These are phyloP conservation scores for Stephania japonica DNA, from an alignment of 164 flowering plant genomes.

Conservation along the genomic window DNA sequence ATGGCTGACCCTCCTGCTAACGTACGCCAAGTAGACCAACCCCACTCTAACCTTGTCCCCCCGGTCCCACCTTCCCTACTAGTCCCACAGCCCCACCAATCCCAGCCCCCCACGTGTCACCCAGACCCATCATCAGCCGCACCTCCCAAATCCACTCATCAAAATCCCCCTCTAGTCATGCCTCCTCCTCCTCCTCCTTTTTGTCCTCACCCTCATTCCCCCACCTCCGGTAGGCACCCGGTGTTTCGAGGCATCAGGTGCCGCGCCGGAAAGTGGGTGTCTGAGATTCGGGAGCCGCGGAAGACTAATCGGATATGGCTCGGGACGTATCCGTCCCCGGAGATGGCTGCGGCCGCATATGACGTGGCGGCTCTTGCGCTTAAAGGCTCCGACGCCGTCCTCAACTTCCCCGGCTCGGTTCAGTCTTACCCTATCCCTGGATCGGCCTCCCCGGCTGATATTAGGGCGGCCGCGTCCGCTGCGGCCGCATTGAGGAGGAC, in stretches of 20 bases:
- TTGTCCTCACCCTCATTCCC: background rate
- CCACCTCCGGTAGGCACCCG: slow-evolving; percentile 32
- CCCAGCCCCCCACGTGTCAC: background rate
- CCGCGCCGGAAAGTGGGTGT: slow-evolving; percentile 83
- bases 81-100: background rate
- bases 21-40: slow-evolving; percentile 14
- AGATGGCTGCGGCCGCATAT: slow-evolving; percentile 89
- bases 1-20: slow-evolving; percentile 18
- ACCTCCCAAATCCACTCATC: too few species aligned
- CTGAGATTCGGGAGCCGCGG: slow-evolving; percentile 82
- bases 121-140: too few species aligned
- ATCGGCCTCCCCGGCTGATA: slow-evolving; percentile 43
- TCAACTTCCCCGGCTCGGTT: slow-evolving; percentile 54
- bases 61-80: slow-evolving; percentile 5
- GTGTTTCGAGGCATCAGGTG: slow-evolving; percentile 49
- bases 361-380: slow-evolving; percentile 77
- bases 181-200: background rate
- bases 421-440: slow-evolving; percentile 36
- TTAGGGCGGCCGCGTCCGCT: slow-evolving; percentile 51
- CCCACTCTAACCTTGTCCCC: slow-evolving; percentile 6
- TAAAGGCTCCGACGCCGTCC: slow-evolving; percentile 42
- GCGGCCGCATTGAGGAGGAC: slow-evolving; percentile 36
- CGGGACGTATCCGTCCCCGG: slow-evolving; percentile 70
- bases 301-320: slow-evolving; percentile 80
- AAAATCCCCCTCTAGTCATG: too few species aligned